Percentiles rank a stretch among this genome's conserved stretches.
Evolutionary conservation across 139 green algal genomes (phyloP).

Genomic region (Nannochloris sp.): DNA sequence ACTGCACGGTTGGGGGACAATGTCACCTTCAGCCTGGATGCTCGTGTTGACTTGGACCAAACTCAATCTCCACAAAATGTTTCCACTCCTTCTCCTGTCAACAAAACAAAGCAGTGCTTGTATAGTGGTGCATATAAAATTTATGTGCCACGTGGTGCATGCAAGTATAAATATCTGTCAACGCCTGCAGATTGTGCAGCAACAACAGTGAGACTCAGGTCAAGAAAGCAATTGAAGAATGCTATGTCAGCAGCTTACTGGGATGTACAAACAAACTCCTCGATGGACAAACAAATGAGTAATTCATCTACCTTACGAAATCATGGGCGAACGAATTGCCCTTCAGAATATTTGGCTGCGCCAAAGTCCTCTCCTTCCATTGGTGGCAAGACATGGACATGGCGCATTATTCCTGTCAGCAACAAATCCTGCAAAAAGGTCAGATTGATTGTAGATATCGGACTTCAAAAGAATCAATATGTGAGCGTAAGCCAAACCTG

Average conservation of each 20-base stretch:
- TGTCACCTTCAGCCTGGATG: background rate
- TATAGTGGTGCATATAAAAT: background rate
- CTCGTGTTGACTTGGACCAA: background rate
- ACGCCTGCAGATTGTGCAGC: background rate
- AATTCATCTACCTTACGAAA: background rate
- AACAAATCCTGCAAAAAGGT: background rate
- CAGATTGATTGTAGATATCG: background rate
- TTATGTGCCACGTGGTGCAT: background rate
- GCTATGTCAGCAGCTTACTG: background rate
- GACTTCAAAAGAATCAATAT: conserved; percentile 2
- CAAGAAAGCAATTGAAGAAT: conserved; percentile 1
- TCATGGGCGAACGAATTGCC: background rate
- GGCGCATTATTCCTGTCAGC: conserved; percentile 1
- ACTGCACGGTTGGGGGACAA: background rate
- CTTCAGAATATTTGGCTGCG: conserved; percentile 4
- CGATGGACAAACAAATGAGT: background rate
- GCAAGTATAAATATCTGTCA: conserved; percentile 2
- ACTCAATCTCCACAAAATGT: background rate
- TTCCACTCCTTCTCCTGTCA: background rate
- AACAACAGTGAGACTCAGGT: background rate
- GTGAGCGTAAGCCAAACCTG: background rate
- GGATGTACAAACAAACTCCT: background rate
- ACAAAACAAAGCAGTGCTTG: background rate
- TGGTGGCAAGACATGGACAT: background rate
- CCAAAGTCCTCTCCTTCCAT: conserved; percentile 1